Evolutionary conservation across 2,329 filamentous ascomycete species (phyloP), one percentile per base, ranked within the genome.

Genomic region (Hypoxylon sp.): DNA sequence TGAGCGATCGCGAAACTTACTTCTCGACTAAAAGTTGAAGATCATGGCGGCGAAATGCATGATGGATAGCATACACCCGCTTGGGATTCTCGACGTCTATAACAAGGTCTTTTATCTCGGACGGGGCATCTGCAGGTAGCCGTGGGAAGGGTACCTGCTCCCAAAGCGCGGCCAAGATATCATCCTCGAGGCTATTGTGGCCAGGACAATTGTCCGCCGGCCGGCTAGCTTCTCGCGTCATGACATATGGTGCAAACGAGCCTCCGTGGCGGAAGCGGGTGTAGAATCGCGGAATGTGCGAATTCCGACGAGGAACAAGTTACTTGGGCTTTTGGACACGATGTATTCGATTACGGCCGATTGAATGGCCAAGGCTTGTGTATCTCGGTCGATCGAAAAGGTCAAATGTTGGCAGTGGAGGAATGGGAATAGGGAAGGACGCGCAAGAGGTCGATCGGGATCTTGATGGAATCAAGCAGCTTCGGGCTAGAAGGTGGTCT

Each of bases 11-110:
- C 64, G 38, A 60, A 51, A 76, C 84, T 69, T 75, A 91, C 89
- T 85, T 88, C 73, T 91, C 88, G 12, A 93, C 87, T 14, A 93
- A 78, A 2, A 86, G 78, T 74, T 93, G 90, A 66, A 91, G 88
- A 68, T 85, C 82, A 72, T 89, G 86, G 3, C 88, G 85, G 32
- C 88, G 85, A 67, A 81, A 85, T 28, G 88, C 87, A 52, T 82
- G 82, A 73, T 90, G 84, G 18, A 90, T 83, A 32, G 84, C 83
- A 69, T 89, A 90, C 46, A 89, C 82, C 57, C 83, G 82, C 66
- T 82, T 84, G 2, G 88, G 88, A 66, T 89, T 88, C 52, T 89
- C 85, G 56, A 91, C 80, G 56, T 87, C 81, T 61, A 87, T 80
- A 20, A 88, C 80, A 51, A 85, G 76, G 9, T 85, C 81, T 62